Evolutionary conservation across 108 stramenopile species (phyloP).

Genomic region (Nitzschia sp.): DNA sequence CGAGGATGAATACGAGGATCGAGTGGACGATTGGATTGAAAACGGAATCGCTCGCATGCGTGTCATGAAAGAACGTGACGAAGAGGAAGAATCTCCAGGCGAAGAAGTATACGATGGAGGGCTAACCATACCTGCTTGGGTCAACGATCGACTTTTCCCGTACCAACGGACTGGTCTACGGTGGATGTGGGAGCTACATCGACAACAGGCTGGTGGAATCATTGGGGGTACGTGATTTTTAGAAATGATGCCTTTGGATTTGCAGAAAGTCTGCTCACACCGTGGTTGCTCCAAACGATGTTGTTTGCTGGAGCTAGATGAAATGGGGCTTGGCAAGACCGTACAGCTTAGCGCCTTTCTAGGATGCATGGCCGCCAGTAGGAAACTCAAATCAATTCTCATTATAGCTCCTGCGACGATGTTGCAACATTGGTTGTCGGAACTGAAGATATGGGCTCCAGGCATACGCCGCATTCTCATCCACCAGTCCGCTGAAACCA

Average conservation of each 20-base stretch:
- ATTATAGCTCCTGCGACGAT: conserved; percentile 93
- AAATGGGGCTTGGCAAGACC: conserved; percentile 95
- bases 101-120: conserved; percentile 63
- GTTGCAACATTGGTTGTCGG: conserved; percentile 92
- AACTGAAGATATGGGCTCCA: conserved; percentile 93
- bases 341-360: conserved; percentile 92
- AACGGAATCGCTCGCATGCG: conserved; percentile 62
- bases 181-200: conserved; percentile 96
- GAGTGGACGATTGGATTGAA: conserved; percentile 83
- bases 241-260: too few species aligned
- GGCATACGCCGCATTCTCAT: conserved; percentile 78
- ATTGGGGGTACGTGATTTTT: conserved; percentile 56
- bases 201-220: conserved; percentile 93
- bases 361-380: conserved; percentile 80
- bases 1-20: conserved; percentile 75
- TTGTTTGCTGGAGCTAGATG: conserved; percentile 43
- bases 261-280: too few species aligned
- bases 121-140: conserved; percentile 80
- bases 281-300: background rate
- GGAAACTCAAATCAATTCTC: conserved; percentile 71
- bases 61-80: conserved; percentile 74
- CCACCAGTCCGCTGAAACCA: conserved; percentile 78
- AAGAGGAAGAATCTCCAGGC: conserved; percentile 59
- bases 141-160: conserved; percentile 80
- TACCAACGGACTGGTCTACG: conserved; percentile 84